A percentile compares a stretch with the other conserved stretches of the same genome.
phyloP scores from a whole-genome alignment of 2,329 filamentous ascomycete species.

The Parasarocladium wereldwijsianum region DNA sequence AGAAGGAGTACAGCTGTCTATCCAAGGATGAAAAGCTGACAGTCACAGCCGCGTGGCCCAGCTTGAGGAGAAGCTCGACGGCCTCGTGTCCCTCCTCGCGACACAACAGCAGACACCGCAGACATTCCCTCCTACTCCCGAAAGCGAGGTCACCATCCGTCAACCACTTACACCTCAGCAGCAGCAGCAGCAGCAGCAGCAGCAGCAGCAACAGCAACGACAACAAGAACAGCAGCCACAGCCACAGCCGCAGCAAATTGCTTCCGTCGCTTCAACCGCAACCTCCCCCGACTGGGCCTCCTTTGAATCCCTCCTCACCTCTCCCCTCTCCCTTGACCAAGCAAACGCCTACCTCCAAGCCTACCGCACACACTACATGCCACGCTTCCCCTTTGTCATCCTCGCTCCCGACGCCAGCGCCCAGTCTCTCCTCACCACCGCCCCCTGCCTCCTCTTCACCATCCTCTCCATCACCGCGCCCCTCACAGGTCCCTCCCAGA shows the following conservation, averaged over 20 bases:
- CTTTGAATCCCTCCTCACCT: constrained; percentile 19
- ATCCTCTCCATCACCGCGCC: constrained; percentile 20
- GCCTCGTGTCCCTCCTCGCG: constrained; percentile 21
- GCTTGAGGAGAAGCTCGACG: constrained; percentile 24
- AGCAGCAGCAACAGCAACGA: neutral
- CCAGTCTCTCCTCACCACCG: constrained; percentile 15
- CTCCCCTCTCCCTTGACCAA: constrained; percentile 17
- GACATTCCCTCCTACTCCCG: constrained; percentile 7
- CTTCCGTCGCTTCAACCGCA: constrained; percentile 1
- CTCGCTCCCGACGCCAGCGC: constrained; percentile 12
- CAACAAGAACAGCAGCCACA: neutral
- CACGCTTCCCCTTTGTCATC: constrained; percentile 24
- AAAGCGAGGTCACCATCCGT: constrained; percentile 4
- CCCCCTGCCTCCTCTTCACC: constrained; percentile 22
- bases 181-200: neutral
- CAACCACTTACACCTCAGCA: constrained; percentile 9
- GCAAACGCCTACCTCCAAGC: constrained; percentile 16
- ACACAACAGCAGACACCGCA: constrained; percentile 15
- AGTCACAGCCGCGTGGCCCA: constrained; percentile 19
- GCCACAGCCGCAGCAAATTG: neutral
- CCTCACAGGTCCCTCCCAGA: constrained; percentile 15
- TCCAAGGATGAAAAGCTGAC: constrained; percentile 1
- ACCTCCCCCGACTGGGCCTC: neutral
- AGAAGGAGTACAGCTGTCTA: neutral
- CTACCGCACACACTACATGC: constrained; percentile 18